Conservation (phyloP, 2,329 filamentous ascomycete genomes). For the Aulographum hederae region DNA sequence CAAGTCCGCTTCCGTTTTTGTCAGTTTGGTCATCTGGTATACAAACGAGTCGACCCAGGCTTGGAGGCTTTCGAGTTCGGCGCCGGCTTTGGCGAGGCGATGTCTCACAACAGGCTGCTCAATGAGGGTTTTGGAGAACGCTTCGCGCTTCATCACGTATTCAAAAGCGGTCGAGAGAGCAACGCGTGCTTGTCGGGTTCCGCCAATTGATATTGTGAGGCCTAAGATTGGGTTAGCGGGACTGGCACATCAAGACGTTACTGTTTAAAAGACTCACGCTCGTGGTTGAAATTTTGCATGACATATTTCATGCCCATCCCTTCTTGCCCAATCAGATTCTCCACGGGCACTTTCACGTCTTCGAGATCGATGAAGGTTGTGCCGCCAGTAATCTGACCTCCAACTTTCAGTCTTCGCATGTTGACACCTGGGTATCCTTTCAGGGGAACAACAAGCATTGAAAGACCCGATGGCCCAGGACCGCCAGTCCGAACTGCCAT, state of each 20-base stretch:
- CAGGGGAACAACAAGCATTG: constrained; percentile 51
- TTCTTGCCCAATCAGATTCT: constrained; percentile 52
- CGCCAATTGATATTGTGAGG: constrained; percentile 40
- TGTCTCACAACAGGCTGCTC: constrained; percentile 60
- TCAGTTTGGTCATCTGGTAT: constrained; percentile 46
- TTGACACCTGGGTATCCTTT: constrained; percentile 46
- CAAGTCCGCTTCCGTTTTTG: constrained; percentile 38
- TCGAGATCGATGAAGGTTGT: constrained; percentile 64
- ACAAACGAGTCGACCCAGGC: constrained; percentile 57
- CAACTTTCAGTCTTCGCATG: constrained; percentile 49
- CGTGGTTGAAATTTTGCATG: constrained; percentile 62
- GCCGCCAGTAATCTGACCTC: constrained; percentile 44
- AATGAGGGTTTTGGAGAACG: constrained; percentile 50
- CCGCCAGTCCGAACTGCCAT: constrained; percentile 62
- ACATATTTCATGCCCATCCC: constrained; percentile 56
- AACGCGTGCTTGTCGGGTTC: constrained; percentile 43
- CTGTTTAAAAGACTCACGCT: constrained; percentile 42
- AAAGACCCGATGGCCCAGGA: constrained; percentile 42
- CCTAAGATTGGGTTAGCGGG: too few species aligned
- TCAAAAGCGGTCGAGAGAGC: constrained; percentile 40
- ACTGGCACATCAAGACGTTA: too few species aligned
- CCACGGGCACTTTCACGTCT: constrained; percentile 51
- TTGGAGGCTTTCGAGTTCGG: constrained; percentile 48
- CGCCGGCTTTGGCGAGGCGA: constrained; percentile 51
- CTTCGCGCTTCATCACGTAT: constrained; percentile 47